These are phyloP conservation scores for Parafenestella ontariensis DNA, from an alignment of 2,329 filamentous ascomycete genomes.

Conservation along the genomic window DNA sequence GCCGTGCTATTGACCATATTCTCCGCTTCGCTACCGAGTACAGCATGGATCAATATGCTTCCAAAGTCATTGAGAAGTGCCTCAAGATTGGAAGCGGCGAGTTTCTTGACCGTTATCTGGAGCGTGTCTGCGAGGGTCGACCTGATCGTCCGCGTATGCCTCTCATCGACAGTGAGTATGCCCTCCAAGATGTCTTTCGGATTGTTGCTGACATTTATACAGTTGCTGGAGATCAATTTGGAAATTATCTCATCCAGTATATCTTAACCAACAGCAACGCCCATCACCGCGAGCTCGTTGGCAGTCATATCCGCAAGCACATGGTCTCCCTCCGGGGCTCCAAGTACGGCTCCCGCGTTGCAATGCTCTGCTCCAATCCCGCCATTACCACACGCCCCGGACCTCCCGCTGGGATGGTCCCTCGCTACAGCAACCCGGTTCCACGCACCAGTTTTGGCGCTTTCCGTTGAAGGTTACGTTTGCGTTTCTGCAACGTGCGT, in stretches of 20 bases:
- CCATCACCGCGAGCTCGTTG: constrained; percentile 92
- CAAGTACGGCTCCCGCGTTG: constrained; percentile 97
- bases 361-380: constrained; percentile 98
- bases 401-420: constrained; percentile 70
- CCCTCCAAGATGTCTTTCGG: not conserved
- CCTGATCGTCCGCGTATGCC: constrained; percentile 93
- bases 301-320: constrained; percentile 93
- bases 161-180: constrained; percentile 80
- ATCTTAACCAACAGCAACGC: constrained; percentile 86
- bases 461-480: constrained; percentile 33
- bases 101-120: constrained; percentile 90
- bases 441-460: constrained; percentile 36
- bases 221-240: constrained; percentile 96
- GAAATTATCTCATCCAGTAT: constrained; percentile 98
- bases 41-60: constrained; percentile 98
- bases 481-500: constrained; percentile 18
- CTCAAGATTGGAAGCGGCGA: constrained; percentile 93
- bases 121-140: constrained; percentile 91
- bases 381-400: constrained; percentile 88
- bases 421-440: constrained; percentile 43
- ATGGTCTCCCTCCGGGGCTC: constrained; percentile 99
- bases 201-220: constrained; percentile 20
- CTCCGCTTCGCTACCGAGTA: constrained; percentile 93
- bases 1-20: constrained; percentile 93
- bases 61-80: constrained; percentile 98